phyloP scores from a whole-genome alignment of 495 filamentous ascomycete species.

The Hyaloscypha finlandica region DNA sequence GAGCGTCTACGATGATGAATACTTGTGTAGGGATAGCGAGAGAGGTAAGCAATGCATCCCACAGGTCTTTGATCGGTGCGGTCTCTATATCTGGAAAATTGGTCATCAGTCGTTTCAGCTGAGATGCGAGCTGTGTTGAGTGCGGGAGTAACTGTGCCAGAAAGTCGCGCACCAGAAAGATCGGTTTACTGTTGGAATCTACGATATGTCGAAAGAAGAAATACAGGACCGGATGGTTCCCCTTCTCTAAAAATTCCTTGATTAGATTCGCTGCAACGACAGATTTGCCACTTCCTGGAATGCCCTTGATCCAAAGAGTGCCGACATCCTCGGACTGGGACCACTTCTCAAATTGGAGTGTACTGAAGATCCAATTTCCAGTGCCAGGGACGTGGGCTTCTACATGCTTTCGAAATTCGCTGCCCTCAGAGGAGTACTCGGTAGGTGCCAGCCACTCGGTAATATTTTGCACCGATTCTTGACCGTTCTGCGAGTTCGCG shows the following conservation, averaged over 20 bases:
- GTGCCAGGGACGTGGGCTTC: constrained; percentile 45
- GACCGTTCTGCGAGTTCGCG: too few species aligned
- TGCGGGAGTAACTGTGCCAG: constrained; percentile 43
- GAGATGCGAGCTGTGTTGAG: constrained; percentile 41
- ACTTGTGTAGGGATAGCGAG: constrained; percentile 37
- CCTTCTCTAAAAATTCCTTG: constrained; percentile 32
- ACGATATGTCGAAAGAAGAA: constrained; percentile 61
- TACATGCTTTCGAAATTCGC: constrained; percentile 42
- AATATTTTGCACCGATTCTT: constrained; percentile 23
- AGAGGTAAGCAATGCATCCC: constrained; percentile 31
- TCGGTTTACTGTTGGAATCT: constrained; percentile 46
- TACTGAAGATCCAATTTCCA: constrained; percentile 45
- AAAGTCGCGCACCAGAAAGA: constrained; percentile 46
- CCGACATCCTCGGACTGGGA: constrained; percentile 37
- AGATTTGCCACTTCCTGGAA: constrained; percentile 54
- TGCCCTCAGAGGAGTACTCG: constrained; percentile 30
- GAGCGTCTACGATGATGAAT: constrained; percentile 50
- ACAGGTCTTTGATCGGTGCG: constrained; percentile 14
- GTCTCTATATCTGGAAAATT: constrained; percentile 30
- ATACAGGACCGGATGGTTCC: constrained; percentile 43
- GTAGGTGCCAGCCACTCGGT: constrained; percentile 44
- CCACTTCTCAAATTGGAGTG: constrained; percentile 44
- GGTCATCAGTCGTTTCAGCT: constrained; percentile 33
- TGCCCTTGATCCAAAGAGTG: constrained; percentile 51
- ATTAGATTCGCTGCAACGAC: constrained; percentile 48